Conservation (phyloP, 805 yeast species). For the Candida xiaguanensis region DNA sequence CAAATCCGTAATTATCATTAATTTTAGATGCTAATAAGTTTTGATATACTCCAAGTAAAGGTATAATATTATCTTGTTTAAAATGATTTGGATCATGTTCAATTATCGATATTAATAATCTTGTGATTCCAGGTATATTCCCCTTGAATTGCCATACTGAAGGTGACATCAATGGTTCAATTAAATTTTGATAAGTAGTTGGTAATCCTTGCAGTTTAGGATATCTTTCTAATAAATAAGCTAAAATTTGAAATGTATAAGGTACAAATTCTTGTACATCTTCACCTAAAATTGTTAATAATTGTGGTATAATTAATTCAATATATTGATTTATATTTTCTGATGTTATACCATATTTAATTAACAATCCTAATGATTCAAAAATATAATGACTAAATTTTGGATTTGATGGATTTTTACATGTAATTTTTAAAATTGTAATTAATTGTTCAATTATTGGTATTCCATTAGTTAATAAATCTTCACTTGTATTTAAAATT, state of each 20-base stretch:
- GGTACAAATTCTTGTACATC: conserved; percentile 95
- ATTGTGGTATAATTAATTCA: conserved; percentile 57
- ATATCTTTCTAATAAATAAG: conserved; percentile 65
- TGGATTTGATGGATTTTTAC: conserved; percentile 94
- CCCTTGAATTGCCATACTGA: conserved; percentile 90
- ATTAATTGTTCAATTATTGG: conserved; percentile 63
- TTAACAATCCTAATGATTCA: conserved; percentile 77
- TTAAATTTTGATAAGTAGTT: conserved; percentile 55
- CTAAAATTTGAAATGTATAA: conserved; percentile 85
- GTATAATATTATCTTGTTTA: conserved; percentile 48
- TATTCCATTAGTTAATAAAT: conserved; percentile 45
- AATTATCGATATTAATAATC: conserved; percentile 69
- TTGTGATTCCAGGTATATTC: conserved; percentile 87
- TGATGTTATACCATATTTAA: conserved; percentile 45
- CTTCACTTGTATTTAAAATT: conserved; percentile 69
- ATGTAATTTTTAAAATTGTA: conserved; percentile 62
- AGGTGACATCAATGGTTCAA: conserved; percentile 86
- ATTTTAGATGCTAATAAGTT: conserved; percentile 81
- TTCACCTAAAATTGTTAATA: conserved; percentile 63
- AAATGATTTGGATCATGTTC: conserved; percentile 43
- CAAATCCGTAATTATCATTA: conserved; percentile 82
- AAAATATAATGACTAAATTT: conserved; percentile 86
- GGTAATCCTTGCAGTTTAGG: conserved; percentile 56
- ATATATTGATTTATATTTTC: conserved; percentile 38
- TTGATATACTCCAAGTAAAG: conserved; percentile 95